A percentile compares a stretch with the other conserved stretches of the same genome.
phyloP scores from a whole-genome alignment of 2,329 filamentous ascomycete species.

The Dothistroma pini region DNA sequence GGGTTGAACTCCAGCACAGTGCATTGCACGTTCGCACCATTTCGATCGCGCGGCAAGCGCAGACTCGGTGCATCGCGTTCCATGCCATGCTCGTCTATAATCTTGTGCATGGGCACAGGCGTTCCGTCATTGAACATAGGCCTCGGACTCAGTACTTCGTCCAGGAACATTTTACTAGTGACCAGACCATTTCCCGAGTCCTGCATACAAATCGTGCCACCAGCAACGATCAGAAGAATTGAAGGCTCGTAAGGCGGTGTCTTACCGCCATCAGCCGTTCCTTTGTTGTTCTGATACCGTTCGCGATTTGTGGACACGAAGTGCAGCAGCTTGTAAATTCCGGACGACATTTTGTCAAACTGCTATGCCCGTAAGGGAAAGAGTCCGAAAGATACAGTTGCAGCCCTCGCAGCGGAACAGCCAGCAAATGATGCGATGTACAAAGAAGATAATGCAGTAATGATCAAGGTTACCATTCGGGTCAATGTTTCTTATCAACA shows the following conservation, averaged over 20 bases:
- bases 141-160: slow-evolving; percentile 75
- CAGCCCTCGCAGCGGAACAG: neutral
- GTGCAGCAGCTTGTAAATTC: slow-evolving; percentile 24
- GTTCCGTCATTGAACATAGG: slow-evolving; percentile 82
- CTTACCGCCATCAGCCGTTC: slow-evolving; percentile 4
- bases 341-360: slow-evolving; percentile 15
- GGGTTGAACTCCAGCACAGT: slow-evolving; percentile 79
- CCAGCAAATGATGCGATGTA: neutral
- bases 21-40: slow-evolving; percentile 78
- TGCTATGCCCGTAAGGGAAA: neutral
- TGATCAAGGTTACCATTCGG: neutral
- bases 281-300: slow-evolving; percentile 9
- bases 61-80: slow-evolving; percentile 57
- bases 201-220: slow-evolving; percentile 86
- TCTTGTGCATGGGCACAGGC: slow-evolving; percentile 34
- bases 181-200: slow-evolving; percentile 74
- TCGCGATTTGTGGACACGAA: slow-evolving; percentile 23
- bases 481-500: slow-evolving; percentile 13
- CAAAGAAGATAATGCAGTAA: neutral
- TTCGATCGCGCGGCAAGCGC: slow-evolving; percentile 74
- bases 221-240: slow-evolving; percentile 87
- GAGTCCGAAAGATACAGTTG: neutral
- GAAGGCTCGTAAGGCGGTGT: slow-evolving; percentile 19
- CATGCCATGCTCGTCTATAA: slow-evolving; percentile 26
- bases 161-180: slow-evolving; percentile 69